Evolutionary conservation across 2,329 filamentous ascomycete species (phyloP), one percentile per base, ranked within the genome.

Genomic region (Penicillium corylophilum): DNA sequence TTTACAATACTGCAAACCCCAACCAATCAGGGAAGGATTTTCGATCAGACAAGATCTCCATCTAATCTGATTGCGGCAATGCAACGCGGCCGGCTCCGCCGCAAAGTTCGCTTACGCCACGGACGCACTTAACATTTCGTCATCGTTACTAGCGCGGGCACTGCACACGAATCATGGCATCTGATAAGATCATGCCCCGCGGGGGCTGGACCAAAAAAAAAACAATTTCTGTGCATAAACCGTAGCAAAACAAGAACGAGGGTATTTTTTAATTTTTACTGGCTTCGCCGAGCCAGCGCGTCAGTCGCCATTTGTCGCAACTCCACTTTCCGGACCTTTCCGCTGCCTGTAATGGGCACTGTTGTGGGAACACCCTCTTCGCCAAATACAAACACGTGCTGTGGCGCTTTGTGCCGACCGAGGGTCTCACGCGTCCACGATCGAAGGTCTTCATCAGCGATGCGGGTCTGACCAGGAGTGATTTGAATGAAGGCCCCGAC

Each of bases 321-420:
- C 20, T 85, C 67, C 57, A 83, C 67, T 57, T 88, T 88, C 62
- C 83, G 80, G 49, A 88, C 82, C 71, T 89, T 89, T 3, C 86
- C 86, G 64, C 85, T 88, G 0, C 85, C 85, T n/a, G 86, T 88
- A 64, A 88, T 73, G 9, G 86, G 86, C 28, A 87, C 76, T 1
- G 75, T 72, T 44, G 43, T 60, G 20, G 57, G 59, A n/a, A 86
- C 77, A 10, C 79, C 81, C 41, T 79, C 79, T 57, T 82, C 72
- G 0, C 88, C 89, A 23, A 92, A 78, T 81, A 88, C 90, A 66
- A 91, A 91, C n/a, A 92, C 68, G 67, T 90, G 81, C 8, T 82
- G 76, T 0, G 89, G 88, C 3, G 86, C 84, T 59, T 89, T 89
- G 66, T 88, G 85, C 33, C 79, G 75, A 1, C 85, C 85, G 6